These are phyloP conservation scores for Chytriomyces confervae DNA, from an alignment of 192 early-diverging fungal genomes.

Conservation along the genomic window DNA sequence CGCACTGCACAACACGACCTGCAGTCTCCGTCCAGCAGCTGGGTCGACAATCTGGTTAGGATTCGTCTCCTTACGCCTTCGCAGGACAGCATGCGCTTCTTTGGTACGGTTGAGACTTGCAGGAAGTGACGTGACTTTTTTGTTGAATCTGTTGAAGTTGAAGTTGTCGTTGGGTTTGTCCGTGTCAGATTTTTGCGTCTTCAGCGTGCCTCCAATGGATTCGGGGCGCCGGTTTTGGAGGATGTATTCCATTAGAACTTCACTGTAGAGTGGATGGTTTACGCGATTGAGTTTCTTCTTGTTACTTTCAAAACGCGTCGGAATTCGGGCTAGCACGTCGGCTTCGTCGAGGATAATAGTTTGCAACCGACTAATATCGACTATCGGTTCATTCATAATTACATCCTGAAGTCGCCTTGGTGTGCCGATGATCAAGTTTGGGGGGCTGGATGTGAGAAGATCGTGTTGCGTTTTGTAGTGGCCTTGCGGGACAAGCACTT, in stretches of 20 bases:
- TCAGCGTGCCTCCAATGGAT: constrained; percentile 15
- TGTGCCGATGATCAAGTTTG: constrained; percentile 54
- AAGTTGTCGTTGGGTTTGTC: background rate
- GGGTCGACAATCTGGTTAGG: constrained; percentile 11
- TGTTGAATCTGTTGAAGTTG: background rate
- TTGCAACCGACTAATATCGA: constrained; percentile 48
- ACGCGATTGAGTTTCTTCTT: constrained; percentile 37
- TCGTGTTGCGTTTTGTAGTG: constrained; percentile 11
- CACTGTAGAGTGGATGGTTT: constrained; percentile 47
- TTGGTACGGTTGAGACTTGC: background rate
- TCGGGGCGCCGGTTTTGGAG: constrained; percentile 27
- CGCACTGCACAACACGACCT: constrained; percentile 70
- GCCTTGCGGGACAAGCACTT: constrained; percentile 45
- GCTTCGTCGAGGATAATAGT: constrained; percentile 55
- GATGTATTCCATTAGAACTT: constrained; percentile 45
- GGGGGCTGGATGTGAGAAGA: constrained; percentile 28
- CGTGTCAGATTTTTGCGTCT: background rate
- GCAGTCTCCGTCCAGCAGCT: constrained; percentile 38
- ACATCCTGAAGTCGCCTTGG: constrained; percentile 43
- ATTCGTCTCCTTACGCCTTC: background rate
- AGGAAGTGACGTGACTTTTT: background rate
- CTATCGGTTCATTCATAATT: constrained; percentile 4
- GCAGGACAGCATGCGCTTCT: background rate
- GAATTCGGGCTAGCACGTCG: constrained; percentile 43
- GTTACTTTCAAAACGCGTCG: constrained; percentile 38